Evolutionary conservation across 2,329 filamentous ascomycete species (phyloP).

Genomic region (Talaromyces sp.): DNA sequence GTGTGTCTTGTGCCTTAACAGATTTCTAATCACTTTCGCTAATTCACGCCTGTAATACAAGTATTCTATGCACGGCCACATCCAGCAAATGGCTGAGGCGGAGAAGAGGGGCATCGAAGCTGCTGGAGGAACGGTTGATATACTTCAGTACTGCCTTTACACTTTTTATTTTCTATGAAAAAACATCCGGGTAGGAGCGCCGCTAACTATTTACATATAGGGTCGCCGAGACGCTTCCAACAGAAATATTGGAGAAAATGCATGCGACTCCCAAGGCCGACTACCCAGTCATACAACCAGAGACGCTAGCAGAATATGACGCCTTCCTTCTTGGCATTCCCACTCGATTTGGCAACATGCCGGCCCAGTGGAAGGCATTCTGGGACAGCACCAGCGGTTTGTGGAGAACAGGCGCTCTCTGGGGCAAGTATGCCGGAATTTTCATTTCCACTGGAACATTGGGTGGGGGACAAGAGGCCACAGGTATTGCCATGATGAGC

Average conservation of each 20-base stretch:
- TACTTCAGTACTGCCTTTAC: constrained; percentile 63
- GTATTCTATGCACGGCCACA: constrained; percentile 95
- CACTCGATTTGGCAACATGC: constrained; percentile 95
- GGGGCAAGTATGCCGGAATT: constrained; percentile 83
- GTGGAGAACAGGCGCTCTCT: constrained; percentile 71
- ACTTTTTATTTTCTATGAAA: neutral
- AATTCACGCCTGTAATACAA: constrained; percentile 27
- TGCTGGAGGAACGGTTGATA: constrained; percentile 72
- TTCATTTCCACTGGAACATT: constrained; percentile 78
- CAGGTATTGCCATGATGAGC: constrained; percentile 71
- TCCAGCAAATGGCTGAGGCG: constrained; percentile 74
- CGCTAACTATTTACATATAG: constrained; percentile 33
- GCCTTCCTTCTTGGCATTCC: constrained; percentile 90
- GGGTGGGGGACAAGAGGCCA: constrained; percentile 92
- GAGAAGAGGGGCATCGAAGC: constrained; percentile 86
- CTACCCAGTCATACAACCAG: constrained; percentile 58
- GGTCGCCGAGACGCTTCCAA: constrained; percentile 75
- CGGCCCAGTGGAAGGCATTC: constrained; percentile 79
- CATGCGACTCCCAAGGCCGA: constrained; percentile 70
- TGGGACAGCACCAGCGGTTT: constrained; percentile 86
- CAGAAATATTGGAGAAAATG: constrained; percentile 86
- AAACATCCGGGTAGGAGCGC: too few relatives aligned
- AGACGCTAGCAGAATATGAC: constrained; percentile 68
- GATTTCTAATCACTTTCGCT: neutral
- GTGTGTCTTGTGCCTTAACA: constrained; percentile 47